Base-by-base conservation (phyloP, 805 yeast genomes). In the Suhomyces tanzawaensis region DNA sequence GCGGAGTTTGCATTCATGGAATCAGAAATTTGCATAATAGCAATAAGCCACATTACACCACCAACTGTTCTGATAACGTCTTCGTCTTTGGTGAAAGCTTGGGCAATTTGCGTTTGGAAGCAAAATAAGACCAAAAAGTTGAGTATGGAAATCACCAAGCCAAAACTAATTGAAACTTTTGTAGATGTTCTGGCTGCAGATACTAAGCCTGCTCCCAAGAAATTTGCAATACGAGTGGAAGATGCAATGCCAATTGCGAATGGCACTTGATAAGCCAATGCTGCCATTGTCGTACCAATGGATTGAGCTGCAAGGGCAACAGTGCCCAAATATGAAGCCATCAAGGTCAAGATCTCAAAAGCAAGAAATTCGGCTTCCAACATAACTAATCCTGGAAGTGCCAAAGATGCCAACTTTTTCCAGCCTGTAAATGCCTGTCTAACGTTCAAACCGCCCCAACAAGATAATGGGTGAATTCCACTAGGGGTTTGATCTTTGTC, bases 1-100 rank as follows among this genome's bases (percentile, higher is more conserved):
- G 87, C 89, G 1, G 85, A 76, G 34, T 82, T 79, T 12, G 87
- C 85, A 45, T 82, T 76, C 51, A 79, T 61, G 8, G 82, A 81
- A 58, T 85, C 93, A 38, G 76, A 76, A 18, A 85, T 60, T 62
- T 84, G 90, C 74, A 81, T 82, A 22, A 77, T 51, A 1, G 89
- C 85, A 32, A 81, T 74, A 31, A 81, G 62, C 55, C 85, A 79
- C 62, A 84, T 63, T 19, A 83, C 73, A 17, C 60, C 58, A 1
- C 69, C 57, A 6, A 83, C 78, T 8, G 74, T 51, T 3, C 52
- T 51, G 19, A 81, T 69, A 2, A 84, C 89, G 2, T 68, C 73
- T 30, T 64, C 66, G 47, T 85, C 89, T 19, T 64, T 60, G 0
- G 89, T 81, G 57, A 84, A 85, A 28, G 79, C 51, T 15, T 44